Percentiles rank a stretch among this genome's conserved stretches.
Evolutionary conservation across 176 grass and related monocot genomes (phyloP).

Genomic region (Carex parvula): DNA sequence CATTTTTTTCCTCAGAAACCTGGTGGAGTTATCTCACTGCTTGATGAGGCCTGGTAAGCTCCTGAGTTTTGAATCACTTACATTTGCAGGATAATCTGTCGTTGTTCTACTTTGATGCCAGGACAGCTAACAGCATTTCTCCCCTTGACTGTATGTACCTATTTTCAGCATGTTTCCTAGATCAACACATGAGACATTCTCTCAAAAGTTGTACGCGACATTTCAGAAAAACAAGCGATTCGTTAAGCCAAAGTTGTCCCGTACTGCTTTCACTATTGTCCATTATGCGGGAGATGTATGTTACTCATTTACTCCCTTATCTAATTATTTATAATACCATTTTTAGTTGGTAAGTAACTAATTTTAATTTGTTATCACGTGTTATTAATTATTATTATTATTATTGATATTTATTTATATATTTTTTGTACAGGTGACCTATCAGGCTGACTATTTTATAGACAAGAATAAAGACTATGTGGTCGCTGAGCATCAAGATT

Average conservation of each 20-base stretch:
- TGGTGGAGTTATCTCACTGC: constrained; percentile 91
- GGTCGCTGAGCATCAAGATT: constrained; percentile 93
- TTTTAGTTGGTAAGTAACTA: background rate
- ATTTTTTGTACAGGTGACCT: constrained; percentile 59
- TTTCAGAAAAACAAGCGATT: constrained; percentile 95
- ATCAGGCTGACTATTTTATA: constrained; percentile 83
- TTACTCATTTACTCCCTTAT: background rate
- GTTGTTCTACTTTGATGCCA: constrained; percentile 17
- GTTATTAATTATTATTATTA: constrained; percentile 14
- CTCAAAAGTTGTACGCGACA: constrained; percentile 88
- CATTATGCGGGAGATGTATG: constrained; percentile 85
- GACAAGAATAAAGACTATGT: constrained; percentile 99
- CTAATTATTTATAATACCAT: background rate
- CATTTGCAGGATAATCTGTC: constrained; percentile 10
- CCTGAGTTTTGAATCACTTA: constrained; percentile 23
- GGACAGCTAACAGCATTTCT: constrained; percentile 31
- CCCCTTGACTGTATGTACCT: constrained; percentile 20
- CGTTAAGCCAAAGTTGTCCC: constrained; percentile 90
- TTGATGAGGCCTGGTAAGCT: constrained; percentile 99
- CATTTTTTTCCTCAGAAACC: constrained; percentile 73
- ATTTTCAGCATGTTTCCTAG: constrained; percentile 95
- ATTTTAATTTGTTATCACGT: constrained; percentile 10
- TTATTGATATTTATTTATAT: constrained; percentile 39
- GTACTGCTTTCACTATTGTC: constrained; percentile 86
- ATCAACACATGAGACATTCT: constrained; percentile 98